Evolutionary conservation across 352 stramenopile species (phyloP).

Genomic region (Pythium folliculosum): DNA sequence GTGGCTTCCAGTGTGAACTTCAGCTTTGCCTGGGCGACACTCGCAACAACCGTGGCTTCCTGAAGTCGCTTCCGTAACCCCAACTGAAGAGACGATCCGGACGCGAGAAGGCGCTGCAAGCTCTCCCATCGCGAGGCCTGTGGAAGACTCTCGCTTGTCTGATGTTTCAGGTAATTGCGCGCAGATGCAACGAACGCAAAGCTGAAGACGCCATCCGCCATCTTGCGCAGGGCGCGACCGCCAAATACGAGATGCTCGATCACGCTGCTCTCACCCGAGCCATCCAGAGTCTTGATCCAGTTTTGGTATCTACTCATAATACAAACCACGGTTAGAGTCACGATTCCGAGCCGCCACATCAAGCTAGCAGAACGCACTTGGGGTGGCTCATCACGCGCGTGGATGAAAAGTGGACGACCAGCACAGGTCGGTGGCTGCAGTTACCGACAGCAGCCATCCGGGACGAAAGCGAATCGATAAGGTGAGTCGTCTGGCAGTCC

Average conservation of each 20-base stretch:
- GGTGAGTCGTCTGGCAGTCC: slow-evolving; percentile 36
- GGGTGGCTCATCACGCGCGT: background rate
- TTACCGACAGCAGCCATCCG: slow-evolving; percentile 23
- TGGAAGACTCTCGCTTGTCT: background rate
- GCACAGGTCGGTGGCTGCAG: slow-evolving; percentile 37
- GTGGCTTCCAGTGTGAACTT: slow-evolving; percentile 35
- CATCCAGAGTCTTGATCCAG: slow-evolving; percentile 17
- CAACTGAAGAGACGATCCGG: slow-evolving; percentile 22
- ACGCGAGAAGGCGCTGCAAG: background rate
- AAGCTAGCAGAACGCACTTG: background rate
- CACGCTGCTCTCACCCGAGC: background rate
- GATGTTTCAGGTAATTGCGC: slow-evolving; percentile 24
- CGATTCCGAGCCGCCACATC: too few species aligned
- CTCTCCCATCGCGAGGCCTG: slow-evolving; percentile 3
- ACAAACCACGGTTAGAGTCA: background rate
- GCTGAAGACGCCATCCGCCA: slow-evolving; percentile 46
- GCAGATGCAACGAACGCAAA: slow-evolving; percentile 56
- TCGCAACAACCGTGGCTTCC: background rate
- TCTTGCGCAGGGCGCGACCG: slow-evolving; percentile 31
- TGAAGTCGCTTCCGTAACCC: slow-evolving; percentile 33
- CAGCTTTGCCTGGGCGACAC: slow-evolving; percentile 62
- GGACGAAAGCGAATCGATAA: slow-evolving; percentile 34
- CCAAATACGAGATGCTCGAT: slow-evolving; percentile 61
- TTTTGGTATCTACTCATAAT: slow-evolving; percentile 13
- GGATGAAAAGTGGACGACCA: slow-evolving; percentile 63